Percentiles rank a stretch among this genome's conserved stretches.
These are phyloP conservation scores for Mucor mucedo DNA, from an alignment of 371 early-diverging fungal species.

Conservation along the genomic window DNA sequence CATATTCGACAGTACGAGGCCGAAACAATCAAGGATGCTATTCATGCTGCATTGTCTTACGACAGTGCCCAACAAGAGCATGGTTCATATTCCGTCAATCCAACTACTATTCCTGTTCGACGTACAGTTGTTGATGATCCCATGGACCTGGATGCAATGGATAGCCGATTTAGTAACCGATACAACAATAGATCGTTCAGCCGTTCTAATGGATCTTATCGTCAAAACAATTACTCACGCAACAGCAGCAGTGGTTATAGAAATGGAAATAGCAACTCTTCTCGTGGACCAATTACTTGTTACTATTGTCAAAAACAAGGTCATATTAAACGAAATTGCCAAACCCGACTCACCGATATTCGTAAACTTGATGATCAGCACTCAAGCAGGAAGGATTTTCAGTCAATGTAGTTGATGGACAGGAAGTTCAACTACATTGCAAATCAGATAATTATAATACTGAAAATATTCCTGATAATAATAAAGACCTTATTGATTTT, in stretches of 20 bases:
- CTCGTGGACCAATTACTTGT: background rate
- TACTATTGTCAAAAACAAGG: slow-evolving; percentile 1
- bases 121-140: background rate
- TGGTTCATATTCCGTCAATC: background rate
- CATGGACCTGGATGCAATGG: background rate
- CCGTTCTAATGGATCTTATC: background rate
- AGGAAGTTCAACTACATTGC: background rate
- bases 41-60: background rate
- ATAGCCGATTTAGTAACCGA: background rate
- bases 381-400: background rate
- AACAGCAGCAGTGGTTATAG: background rate
- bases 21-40: background rate
- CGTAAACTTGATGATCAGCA: slow-evolving; percentile 1
- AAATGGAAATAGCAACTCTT: background rate
- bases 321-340: slow-evolving; percentile 7
- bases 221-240: background rate
- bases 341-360: background rate
- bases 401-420: slow-evolving; percentile 3
- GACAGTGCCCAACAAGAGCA: background rate
- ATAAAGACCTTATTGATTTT: slow-evolving; percentile 4
- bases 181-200: too few species aligned
- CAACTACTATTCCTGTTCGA: background rate
- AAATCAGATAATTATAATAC: too few species aligned
- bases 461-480: background rate
- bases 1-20: background rate